Base-by-base conservation (phyloP, 139 green algal genomes). In the Volvox reticuliferus region DNA sequence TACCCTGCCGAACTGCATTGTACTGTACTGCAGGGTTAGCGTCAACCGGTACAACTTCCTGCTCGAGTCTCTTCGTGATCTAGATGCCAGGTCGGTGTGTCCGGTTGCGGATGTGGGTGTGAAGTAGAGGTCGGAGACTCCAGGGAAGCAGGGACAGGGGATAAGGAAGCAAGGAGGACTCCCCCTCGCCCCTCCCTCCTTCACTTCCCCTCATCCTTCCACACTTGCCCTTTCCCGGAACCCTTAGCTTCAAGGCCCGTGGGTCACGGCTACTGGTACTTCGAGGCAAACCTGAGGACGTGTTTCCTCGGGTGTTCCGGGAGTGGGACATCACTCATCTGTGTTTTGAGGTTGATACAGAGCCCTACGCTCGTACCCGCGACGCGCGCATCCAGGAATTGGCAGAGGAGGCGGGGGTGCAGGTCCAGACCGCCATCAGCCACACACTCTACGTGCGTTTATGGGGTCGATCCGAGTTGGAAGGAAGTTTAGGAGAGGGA, bases 291-390 rank as follows among this genome's bases (percentile, higher is more conserved):
- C 97, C 97, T 1, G 92, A 88, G 85, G 88, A 61, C 44, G 86
- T 90, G 71, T 33, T 84, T 17, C 86, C 71, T n/a, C 50, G 36
- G 18, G 76, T 86, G 76, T 62, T 91, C 76, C 65, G 93, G 91
- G 93, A 96, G 20, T 98, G 96, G 96, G 81, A 88, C 14, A 87
- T 97, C 1, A 92, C 88, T 0, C 90, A 95, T 75, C 90, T 99
- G 81, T 98, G 94, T 93, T 99, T 96, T 80, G 97, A 99, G 93
- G 87, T 93, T 0, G 97, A 99, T 87, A 98, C 96, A n/a, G 97
- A 99, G 93, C 96, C 97, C 5, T 99, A 98, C 87, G 96, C 96
- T 2, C 82, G 91, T 36, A 62, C 77, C 2, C 89, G 97, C 13
- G 97, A 99, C 87, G 91, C 79, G 0, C 71, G 85, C 0, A 92